These are phyloP conservation scores for Xerocomus cyaneibrunnescens DNA, from an alignment of 1,284 basidiomycete genomes.

Conservation along the genomic window DNA sequence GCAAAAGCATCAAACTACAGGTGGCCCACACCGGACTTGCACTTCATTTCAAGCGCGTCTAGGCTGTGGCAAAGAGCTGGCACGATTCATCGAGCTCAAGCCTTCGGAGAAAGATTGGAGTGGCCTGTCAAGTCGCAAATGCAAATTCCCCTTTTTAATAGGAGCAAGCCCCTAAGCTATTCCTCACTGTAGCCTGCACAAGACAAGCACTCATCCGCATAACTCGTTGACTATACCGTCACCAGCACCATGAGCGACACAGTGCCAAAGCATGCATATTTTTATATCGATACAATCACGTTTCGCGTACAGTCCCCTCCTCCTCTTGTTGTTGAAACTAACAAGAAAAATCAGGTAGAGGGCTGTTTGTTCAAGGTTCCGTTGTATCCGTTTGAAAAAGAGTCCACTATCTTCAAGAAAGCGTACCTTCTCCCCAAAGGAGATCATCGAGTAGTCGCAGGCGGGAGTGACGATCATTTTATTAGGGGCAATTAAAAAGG, in stretches of 20 bases:
- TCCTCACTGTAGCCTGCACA: too few species aligned
- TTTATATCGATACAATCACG: constrained; percentile 18
- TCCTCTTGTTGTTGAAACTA: neutral
- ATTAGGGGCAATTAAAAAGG: constrained; percentile 6
- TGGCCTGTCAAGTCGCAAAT: too few species aligned
- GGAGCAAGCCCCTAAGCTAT: too few species aligned
- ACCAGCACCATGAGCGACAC: neutral
- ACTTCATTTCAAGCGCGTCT: too few species aligned
- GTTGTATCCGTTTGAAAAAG: neutral
- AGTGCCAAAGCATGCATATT: constrained; percentile 1
- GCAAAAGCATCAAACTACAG: too few species aligned
- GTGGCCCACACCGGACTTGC: too few species aligned
- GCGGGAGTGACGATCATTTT: constrained; percentile 13
- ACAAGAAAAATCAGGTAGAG: constrained; percentile 6
- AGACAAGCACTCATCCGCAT: too few species aligned
- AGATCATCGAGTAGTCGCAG: constrained; percentile 4
- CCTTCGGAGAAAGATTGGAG: too few species aligned
- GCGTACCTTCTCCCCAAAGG: constrained; percentile 12
- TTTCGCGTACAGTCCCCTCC: constrained; percentile 6
- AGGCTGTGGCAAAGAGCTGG: too few species aligned
- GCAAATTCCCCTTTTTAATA: too few species aligned
- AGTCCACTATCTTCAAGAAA: constrained; percentile 4
- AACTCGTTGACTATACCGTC: too few species aligned
- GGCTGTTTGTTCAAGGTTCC: constrained; percentile 15
- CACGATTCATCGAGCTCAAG: too few species aligned